Evolutionary conservation across 768 basidiomycete genomes (phyloP).

Genomic region (Kwoniella bestiolae): DNA sequence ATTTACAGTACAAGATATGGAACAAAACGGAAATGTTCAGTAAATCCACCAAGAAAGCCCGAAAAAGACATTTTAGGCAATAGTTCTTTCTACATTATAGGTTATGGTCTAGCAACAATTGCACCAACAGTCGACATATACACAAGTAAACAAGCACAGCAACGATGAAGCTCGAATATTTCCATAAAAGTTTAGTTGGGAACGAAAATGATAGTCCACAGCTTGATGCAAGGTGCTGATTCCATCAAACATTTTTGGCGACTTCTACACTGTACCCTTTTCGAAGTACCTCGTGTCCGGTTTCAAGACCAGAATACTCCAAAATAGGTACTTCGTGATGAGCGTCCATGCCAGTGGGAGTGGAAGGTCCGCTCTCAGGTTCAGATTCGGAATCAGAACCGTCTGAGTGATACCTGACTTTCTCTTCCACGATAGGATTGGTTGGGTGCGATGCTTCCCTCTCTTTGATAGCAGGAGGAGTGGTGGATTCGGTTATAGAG

Average conservation of each 20-base stretch:
- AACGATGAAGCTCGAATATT: too few relatives aligned
- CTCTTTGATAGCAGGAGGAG: neutral
- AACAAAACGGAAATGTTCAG: too few relatives aligned
- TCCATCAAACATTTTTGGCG: neutral
- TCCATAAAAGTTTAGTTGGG: too few relatives aligned
- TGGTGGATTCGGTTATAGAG: neutral
- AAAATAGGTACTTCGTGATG: constrained; percentile 9
- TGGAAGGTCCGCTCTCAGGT: neutral
- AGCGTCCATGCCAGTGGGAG: neutral
- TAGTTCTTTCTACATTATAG: too few relatives aligned
- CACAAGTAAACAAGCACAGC: too few relatives aligned
- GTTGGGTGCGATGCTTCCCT: neutral
- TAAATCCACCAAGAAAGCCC: too few relatives aligned
- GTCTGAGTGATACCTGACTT: neutral
- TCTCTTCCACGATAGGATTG: neutral
- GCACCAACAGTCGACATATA: too few relatives aligned
- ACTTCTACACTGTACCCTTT: neutral
- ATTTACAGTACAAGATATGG: too few relatives aligned
- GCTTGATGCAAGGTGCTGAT: too few relatives aligned
- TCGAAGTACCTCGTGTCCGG: neutral
- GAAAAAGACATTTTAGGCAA: too few relatives aligned
- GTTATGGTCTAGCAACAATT: too few relatives aligned
- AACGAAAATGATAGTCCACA: too few relatives aligned
- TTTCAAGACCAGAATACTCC: neutral
- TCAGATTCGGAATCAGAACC: constrained; percentile 2